A percentile compares a stretch with the other conserved stretches of the same genome.
phyloP scores from a whole-genome alignment of 2,329 filamentous ascomycete species.

The Penicillium sp. region DNA sequence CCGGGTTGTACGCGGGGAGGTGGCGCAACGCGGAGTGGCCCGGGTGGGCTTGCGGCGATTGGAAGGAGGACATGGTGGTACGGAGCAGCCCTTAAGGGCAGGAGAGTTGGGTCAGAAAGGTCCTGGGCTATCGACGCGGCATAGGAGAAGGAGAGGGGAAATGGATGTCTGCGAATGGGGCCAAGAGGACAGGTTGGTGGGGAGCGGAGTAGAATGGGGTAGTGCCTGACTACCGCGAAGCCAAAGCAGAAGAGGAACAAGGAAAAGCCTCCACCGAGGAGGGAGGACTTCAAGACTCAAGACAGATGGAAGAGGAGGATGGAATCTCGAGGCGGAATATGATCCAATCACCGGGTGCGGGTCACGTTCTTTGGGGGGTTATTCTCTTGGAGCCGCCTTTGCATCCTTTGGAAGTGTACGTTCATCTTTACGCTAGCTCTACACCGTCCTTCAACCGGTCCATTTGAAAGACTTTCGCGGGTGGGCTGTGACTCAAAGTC shows the following conservation, averaged over 20 bases:
- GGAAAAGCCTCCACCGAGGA: constrained; percentile 1
- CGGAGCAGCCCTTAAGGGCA: constrained; percentile 28
- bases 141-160: constrained; percentile 19
- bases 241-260: constrained; percentile 6
- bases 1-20: constrained; percentile 34
- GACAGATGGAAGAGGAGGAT: constrained; percentile 8
- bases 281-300: neutral
- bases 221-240: constrained; percentile 23
- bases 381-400: neutral
- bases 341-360: constrained; percentile 25
- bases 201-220: constrained; percentile 16
- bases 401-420: neutral
- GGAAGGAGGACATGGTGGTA: constrained; percentile 34
- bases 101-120: constrained; percentile 9
- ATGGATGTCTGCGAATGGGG: constrained; percentile 18
- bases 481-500: neutral
- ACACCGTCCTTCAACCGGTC: neutral
- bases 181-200: constrained; percentile 22
- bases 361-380: constrained; percentile 21
- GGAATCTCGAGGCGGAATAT: constrained; percentile 18
- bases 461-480: neutral
- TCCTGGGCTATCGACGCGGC: constrained; percentile 20
- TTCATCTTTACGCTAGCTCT: neutral
- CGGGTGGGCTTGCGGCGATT: constrained; percentile 29
- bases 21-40: constrained; percentile 30